Conservation (phyloP, 441 rosid species). For the Euphorbia schlechtendalii region DNA sequence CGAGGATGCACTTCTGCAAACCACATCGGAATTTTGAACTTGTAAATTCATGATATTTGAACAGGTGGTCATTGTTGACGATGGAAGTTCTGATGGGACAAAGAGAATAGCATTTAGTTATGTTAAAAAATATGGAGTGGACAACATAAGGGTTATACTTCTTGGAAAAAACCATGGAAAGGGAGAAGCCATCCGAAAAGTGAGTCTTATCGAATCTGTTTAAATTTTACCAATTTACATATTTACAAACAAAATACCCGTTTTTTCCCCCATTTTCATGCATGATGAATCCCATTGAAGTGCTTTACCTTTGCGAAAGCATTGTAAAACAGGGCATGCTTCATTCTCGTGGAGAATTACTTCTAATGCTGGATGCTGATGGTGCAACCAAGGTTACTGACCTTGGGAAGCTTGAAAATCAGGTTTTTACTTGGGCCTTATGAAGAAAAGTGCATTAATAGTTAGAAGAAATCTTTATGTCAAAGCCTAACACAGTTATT, state of each 20-base stretch:
- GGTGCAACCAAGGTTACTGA: conserved; percentile 92
- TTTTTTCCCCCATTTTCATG: too few species aligned
- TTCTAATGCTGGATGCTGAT: conserved; percentile 97
- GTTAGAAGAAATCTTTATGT: too few species aligned
- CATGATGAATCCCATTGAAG: too few species aligned
- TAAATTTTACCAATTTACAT: background rate
- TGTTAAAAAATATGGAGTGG: conserved; percentile 58
- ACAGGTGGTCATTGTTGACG: conserved; percentile 90
- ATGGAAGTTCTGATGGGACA: conserved; percentile 90
- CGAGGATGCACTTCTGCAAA: too few species aligned
- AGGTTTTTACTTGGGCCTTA: conserved; percentile 35
- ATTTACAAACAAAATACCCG: too few species aligned
- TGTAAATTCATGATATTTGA: conserved; percentile 1
- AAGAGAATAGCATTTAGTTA: conserved; percentile 71
- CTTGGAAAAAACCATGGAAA: conserved; percentile 93
- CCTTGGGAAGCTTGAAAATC: conserved; percentile 85
- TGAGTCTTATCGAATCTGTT: conserved; percentile 42
- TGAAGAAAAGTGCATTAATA: too few species aligned
- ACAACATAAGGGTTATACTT: conserved; percentile 72
- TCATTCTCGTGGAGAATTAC: conserved; percentile 91
- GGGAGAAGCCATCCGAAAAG: conserved; percentile 97
- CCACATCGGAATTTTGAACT: too few species aligned
- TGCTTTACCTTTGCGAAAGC: conserved; percentile 57
- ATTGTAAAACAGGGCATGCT: conserved; percentile 99
- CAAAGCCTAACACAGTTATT: too few species aligned